Conservation (phyloP, 257 asterid species). For the Solanum etuberosum region DNA sequence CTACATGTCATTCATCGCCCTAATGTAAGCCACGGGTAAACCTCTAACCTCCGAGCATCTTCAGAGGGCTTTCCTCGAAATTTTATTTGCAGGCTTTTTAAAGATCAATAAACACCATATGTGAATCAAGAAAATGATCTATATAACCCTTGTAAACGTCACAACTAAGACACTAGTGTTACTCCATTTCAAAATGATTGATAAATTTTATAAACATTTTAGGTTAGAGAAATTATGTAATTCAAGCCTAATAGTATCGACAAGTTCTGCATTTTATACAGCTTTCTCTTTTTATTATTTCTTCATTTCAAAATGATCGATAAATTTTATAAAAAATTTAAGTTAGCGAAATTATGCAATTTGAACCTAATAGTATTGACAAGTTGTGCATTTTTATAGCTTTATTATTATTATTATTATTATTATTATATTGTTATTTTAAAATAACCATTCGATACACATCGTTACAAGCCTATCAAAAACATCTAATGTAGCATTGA, state of each 20-base stretch:
- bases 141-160: not conserved
- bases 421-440: too few relatives aligned
- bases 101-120: too few relatives aligned
- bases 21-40: too few relatives aligned
- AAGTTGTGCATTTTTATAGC: not conserved
- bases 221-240: not conserved
- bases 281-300: not conserved
- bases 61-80: too few relatives aligned
- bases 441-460: not conserved
- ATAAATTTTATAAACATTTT: not conserved
- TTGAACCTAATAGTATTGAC: not conserved
- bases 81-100: too few relatives aligned
- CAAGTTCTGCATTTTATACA: not conserved
- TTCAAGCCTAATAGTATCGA: not conserved
- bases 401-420: too few relatives aligned
- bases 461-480: not conserved
- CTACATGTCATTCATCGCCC: too few relatives aligned
- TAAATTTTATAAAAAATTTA: not conserved
- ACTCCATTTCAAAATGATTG: not conserved
- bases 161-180: not conserved
- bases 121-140: too few relatives aligned
- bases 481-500: not conserved
- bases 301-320: not conserved
- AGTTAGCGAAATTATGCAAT: not conserved
- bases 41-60: too few relatives aligned